Evolutionary conservation across 2,329 filamentous ascomycete species (phyloP).

Genomic region (Beauveria medogensis): DNA sequence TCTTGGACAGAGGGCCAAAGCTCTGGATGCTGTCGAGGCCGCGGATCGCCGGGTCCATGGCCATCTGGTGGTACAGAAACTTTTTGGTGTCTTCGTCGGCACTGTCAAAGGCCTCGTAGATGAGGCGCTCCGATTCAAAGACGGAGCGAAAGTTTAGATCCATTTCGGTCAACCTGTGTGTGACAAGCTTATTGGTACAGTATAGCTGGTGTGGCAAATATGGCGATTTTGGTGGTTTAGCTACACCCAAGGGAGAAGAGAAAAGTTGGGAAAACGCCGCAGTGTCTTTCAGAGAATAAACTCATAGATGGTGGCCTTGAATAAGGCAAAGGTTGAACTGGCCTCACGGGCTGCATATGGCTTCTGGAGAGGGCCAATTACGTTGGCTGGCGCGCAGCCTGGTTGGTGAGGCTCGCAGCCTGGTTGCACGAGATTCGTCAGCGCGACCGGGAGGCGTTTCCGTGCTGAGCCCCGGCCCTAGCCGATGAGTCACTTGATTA

Average conservation of each 20-base stretch:
- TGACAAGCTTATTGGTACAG: background rate
- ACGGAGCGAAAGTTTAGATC: background rate
- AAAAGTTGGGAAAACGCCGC: background rate
- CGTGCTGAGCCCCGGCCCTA: background rate
- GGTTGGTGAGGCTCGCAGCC: background rate
- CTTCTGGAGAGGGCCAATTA: background rate
- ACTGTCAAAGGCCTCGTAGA: conserved; percentile 8
- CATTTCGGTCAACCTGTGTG: background rate
- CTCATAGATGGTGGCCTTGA: too few relatives aligned
- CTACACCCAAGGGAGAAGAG: background rate
- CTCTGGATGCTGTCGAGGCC: background rate
- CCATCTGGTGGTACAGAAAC: conserved; percentile 10
- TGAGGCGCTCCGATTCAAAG: conserved; percentile 7
- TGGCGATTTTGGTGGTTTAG: background rate
- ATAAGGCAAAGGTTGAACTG: background rate
- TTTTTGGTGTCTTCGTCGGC: conserved; percentile 8
- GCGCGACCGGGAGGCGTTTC: background rate
- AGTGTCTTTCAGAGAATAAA: too few relatives aligned
- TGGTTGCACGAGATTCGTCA: background rate
- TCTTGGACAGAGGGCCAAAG: background rate
- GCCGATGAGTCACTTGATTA: background rate
- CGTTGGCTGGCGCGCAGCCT: background rate
- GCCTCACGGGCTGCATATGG: background rate
- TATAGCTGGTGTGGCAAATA: background rate
- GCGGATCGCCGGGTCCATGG: conserved; percentile 11